Base-by-base conservation (phyloP, 768 basidiomycete genomes). In the Strobilomyces dryophilus region DNA sequence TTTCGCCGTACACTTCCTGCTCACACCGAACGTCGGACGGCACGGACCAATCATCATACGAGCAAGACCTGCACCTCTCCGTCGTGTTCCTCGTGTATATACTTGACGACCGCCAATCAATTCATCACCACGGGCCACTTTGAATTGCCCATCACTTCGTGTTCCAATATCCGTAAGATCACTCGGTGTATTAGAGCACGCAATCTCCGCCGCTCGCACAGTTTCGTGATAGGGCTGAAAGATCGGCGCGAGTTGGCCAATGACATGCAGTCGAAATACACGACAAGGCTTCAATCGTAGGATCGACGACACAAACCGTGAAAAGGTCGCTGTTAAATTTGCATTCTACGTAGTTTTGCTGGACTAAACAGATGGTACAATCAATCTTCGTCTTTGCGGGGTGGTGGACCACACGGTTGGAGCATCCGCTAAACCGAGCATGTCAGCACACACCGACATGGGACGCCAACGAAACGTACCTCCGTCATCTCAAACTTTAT, bases 401-500 rank as follows among this genome's bases (percentile, higher is more conserved):
- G 92, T 20, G 92, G 92, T 31, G 91, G 92, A 0, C 93, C 94
- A 64, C 93, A 95, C 17, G 94, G 94, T 66, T 95, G 92, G 17
- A 97, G 79, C 92, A 95, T 95, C 50, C 87, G 81, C 93, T 95
- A 51, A 36, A 54, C 26, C 32, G 35, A 43, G 6, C 18, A 27
- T 20, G 52, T 65, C 10, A 62, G 72, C 64, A 27, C 73, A 27
- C 73, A 20, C 4, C 34, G 29, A 50, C 46, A 31, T 20, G 35
- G 17, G 11, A 8, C 5, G 14, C 18, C 6, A 31, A 20, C 20
- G 15, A 48, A 12, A 36, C 67, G 18, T 53, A 95, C 95, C 87
- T 98, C 95, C 1, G 90, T 85, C 86, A 97, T 87, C 74, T 99
- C 95, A 65, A 97, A 98, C 66, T 83, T 92, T 3, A 85, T 76